Conservation (phyloP, 2,329 filamentous ascomycete genomes). For the Teratosphaeria viscida region DNA sequence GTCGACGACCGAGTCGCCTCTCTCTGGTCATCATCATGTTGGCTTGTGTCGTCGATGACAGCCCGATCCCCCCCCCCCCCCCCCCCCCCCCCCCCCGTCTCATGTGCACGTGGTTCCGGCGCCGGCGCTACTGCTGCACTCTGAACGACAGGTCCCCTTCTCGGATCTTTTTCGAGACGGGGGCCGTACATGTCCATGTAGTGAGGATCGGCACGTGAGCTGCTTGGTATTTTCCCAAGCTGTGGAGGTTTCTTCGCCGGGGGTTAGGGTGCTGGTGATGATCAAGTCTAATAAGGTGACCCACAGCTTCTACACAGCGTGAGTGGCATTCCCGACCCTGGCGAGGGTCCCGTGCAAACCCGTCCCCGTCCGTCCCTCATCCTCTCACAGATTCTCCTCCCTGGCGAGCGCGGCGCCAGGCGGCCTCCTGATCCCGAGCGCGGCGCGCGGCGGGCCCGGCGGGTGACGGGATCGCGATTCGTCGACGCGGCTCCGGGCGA, state of each 20-base stretch:
- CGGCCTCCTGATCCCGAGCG: slow-evolving; percentile 26
- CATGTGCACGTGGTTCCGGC: background rate
- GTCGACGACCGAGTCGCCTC: background rate
- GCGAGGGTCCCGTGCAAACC: too few species aligned
- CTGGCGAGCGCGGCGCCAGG: slow-evolving; percentile 6
- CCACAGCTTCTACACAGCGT: too few species aligned
- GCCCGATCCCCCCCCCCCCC: too few species aligned
- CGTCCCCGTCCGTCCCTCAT: too few species aligned
- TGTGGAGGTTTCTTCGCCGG: too few species aligned
- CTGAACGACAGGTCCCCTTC: background rate
- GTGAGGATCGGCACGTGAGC: background rate
- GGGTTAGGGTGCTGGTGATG: too few species aligned
- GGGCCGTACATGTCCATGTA: background rate
- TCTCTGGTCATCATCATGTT: background rate
- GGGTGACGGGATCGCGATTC: slow-evolving; percentile 38
- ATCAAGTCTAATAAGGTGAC: too few species aligned
- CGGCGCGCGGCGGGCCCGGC: slow-evolving; percentile 1
- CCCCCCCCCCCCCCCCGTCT: too few species aligned
- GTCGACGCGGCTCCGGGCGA: slow-evolving; percentile 75
- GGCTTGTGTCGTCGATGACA: background rate
- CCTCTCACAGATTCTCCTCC: slow-evolving; percentile 9
- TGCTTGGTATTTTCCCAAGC: too few species aligned
- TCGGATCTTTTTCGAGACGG: background rate
- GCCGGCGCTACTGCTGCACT: background rate
- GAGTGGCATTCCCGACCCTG: background rate